Evolutionary conservation across 257 asterid species (phyloP).

Genomic region (Parsonsia alboflavescens): DNA sequence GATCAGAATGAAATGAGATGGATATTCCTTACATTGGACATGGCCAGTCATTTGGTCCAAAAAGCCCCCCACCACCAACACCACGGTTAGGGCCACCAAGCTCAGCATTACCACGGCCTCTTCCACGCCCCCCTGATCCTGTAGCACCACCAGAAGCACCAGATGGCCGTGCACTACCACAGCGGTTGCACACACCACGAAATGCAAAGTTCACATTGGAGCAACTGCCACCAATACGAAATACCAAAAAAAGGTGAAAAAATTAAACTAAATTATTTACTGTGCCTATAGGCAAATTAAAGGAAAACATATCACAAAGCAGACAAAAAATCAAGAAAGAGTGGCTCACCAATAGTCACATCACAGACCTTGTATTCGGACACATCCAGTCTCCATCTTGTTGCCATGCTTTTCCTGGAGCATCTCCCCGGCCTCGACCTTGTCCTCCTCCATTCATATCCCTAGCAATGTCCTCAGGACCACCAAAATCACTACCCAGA

Average conservation of each 20-base stretch:
- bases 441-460: slow-evolving; percentile 64
- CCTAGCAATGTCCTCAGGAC: slow-evolving; percentile 46
- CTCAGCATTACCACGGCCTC: slow-evolving; percentile 73
- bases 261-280: background rate
- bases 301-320: background rate
- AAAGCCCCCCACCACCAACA: slow-evolving; percentile 65
- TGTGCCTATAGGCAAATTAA: slow-evolving; percentile 3
- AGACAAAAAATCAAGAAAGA: slow-evolving; percentile 54
- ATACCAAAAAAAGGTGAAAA: background rate
- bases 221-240: slow-evolving; percentile 42
- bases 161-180: slow-evolving; percentile 96
- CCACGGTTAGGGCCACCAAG: slow-evolving; percentile 57
- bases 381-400: slow-evolving; percentile 98
- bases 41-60: slow-evolving; percentile 99
- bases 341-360: slow-evolving; percentile 97
- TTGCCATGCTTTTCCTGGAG: slow-evolving; percentile 78
- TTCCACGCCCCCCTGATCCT: slow-evolving; percentile 85
- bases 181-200: slow-evolving; percentile 97
- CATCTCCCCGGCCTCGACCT: slow-evolving; percentile 88
- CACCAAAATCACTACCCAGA: slow-evolving; percentile 35
- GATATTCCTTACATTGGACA: slow-evolving; percentile 82
- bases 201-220: slow-evolving; percentile 96
- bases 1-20: background rate
- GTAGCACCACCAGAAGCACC: slow-evolving; percentile 76
- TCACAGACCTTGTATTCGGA: slow-evolving; percentile 99